Evolutionary conservation across 1,284 basidiomycete species (phyloP).

Genomic region (Pyrrhoderma lamaoense): DNA sequence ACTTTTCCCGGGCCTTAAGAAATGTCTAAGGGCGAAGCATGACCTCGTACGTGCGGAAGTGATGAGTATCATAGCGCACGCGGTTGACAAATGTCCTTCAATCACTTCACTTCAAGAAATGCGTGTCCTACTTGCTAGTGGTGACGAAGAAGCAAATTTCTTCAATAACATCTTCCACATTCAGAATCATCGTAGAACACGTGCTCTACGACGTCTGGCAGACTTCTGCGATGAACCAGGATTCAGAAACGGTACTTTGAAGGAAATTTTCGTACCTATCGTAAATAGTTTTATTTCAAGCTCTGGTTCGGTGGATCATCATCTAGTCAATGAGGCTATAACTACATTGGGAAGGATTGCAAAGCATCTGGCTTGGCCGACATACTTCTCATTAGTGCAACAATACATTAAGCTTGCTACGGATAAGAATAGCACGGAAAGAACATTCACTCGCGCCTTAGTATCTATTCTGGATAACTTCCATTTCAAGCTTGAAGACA

Average conservation of each 20-base stretch:
- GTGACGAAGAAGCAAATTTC: conserved; percentile 94
- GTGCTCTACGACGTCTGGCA: conserved; percentile 81
- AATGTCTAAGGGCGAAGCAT: conserved; percentile 70
- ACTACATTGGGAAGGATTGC: conserved; percentile 70
- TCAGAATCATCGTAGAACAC: conserved; percentile 84
- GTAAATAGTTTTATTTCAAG: conserved; percentile 77
- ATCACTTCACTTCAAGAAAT: conserved; percentile 70
- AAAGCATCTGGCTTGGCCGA: conserved; percentile 72
- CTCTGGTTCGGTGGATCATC: conserved; percentile 74
- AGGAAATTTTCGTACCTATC: conserved; percentile 84
- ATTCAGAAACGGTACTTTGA: conserved; percentile 67
- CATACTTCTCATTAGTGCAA: conserved; percentile 78
- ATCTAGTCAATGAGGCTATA: conserved; percentile 89
- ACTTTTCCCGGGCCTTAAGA: conserved; percentile 79
- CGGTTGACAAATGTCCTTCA: conserved; percentile 60
- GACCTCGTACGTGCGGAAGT: conserved; percentile 90
- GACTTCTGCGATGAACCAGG: conserved; percentile 71
- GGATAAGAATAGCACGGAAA: conserved; percentile 68
- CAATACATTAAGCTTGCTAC: conserved; percentile 76
- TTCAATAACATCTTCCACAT: conserved; percentile 97
- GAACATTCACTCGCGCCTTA: conserved; percentile 80
- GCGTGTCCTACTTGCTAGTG: conserved; percentile 74
- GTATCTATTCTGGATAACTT: conserved; percentile 88
- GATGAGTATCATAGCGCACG: conserved; percentile 73
- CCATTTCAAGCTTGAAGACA: conserved; percentile 79